Evolutionary conservation across 257 asterid species (phyloP).

Genomic region (Solanum neorickii): DNA sequence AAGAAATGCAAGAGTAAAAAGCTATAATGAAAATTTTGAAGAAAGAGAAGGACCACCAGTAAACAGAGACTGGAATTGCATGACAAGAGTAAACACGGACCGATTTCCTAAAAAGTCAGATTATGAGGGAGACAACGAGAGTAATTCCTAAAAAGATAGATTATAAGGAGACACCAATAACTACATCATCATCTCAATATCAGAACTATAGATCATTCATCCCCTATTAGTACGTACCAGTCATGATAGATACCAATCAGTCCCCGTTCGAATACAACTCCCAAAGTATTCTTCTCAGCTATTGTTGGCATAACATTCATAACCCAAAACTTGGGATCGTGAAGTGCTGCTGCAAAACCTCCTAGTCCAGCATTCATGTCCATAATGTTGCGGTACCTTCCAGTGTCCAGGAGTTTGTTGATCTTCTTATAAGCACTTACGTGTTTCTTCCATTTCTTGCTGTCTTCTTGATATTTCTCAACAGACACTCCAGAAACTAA

Average conservation of each 20-base stretch:
- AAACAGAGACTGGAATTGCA: neutral
- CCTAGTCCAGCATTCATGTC: constrained; percentile 98
- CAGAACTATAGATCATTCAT: neutral
- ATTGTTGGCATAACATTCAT: constrained; percentile 91
- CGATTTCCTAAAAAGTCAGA: neutral
- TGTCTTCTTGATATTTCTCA: constrained; percentile 57
- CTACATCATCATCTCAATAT: neutral
- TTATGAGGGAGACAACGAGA: neutral
- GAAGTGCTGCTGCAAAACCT: constrained; percentile 80
- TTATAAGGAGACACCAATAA: neutral
- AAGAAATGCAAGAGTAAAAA: neutral
- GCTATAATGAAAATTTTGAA: neutral
- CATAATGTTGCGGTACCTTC: constrained; percentile 96
- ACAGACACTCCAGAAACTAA: constrained; percentile 60
- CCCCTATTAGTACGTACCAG: constrained; percentile 31
- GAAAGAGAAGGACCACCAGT: neutral
- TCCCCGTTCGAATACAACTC: constrained; percentile 82
- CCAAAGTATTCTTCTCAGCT: constrained; percentile 73
- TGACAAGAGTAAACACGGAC: neutral
- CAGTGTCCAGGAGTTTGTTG: constrained; percentile 69
- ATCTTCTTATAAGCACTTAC: constrained; percentile 68
- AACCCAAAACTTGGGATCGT: constrained; percentile 82
- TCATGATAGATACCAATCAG: constrained; percentile 86
- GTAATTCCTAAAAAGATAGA: neutral
- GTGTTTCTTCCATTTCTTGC: constrained; percentile 77